Evolutionary conservation across 2,329 filamentous ascomycete genomes (phyloP).

Genomic region (Ophiocordyceps camponoti-floridani): DNA sequence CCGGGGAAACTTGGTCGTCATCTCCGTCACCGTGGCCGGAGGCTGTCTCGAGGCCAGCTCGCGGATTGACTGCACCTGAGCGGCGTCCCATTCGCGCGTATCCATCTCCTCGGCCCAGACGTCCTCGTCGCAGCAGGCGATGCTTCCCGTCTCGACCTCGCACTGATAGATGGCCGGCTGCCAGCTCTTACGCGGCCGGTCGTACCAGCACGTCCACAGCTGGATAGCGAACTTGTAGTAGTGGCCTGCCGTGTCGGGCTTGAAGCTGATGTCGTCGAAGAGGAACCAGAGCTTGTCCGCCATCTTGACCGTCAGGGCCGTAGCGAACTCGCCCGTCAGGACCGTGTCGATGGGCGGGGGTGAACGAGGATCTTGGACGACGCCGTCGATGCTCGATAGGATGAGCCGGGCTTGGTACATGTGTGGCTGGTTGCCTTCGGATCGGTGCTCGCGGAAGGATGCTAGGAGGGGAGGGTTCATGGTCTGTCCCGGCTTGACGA

Average conservation of each 20-base stretch:
- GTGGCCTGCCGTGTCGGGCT: not conserved
- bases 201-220: slow-evolving; percentile 1
- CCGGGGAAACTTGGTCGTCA: not conserved
- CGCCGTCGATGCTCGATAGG: slow-evolving; percentile 1
- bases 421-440: slow-evolving; percentile 1
- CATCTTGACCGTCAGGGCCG: not conserved
- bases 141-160: not conserved
- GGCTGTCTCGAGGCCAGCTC: not conserved
- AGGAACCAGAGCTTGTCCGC: slow-evolving; percentile 1
- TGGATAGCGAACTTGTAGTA: not conserved
- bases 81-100: not conserved
- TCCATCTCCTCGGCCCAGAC: not conserved
- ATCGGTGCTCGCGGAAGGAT: not conserved
- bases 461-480: not conserved
- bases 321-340: not conserved
- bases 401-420: slow-evolving; percentile 1
- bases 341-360: not conserved
- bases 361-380: not conserved
- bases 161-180: not conserved
- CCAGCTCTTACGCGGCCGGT: not conserved
- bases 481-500: not conserved
- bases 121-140: not conserved
- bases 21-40: not conserved
- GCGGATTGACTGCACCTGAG: not conserved
- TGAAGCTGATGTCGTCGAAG: slow-evolving; percentile 1